A percentile compares a stretch with the other conserved stretches of the same genome.
Evolutionary conservation across 129 eudicot species (phyloP).

Genomic region (Flaveria linearis): DNA sequence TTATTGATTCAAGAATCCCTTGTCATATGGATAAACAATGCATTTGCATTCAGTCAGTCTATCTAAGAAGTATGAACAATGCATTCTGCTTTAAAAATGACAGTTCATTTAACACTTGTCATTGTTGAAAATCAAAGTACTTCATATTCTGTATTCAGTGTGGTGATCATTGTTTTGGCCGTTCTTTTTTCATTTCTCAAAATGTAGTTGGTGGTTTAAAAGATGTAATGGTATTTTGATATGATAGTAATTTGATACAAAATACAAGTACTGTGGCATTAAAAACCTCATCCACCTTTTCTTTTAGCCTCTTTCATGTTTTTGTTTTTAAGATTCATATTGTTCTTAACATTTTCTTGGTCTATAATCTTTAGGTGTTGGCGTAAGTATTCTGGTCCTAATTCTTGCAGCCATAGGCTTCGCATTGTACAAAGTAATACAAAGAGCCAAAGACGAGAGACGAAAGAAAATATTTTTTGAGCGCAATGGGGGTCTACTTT

Average conservation of each 20-base stretch:
- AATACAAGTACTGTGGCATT: background rate
- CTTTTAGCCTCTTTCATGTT: background rate
- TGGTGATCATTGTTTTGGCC: background rate
- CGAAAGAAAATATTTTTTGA: slow-evolving; percentile 35
- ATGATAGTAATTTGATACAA: no score
- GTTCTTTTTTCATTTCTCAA: background rate
- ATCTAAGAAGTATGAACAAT: background rate
- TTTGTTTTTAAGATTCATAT: background rate
- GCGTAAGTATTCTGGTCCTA: slow-evolving; percentile 28
- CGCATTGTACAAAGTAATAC: slow-evolving; percentile 9
- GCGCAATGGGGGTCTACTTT: slow-evolving; percentile 43
- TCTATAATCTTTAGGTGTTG: slow-evolving; percentile 29
- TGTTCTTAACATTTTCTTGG: slow-evolving; percentile 4
- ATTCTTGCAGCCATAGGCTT: slow-evolving; percentile 19
- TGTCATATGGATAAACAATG: background rate
- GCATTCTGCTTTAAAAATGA: background rate
- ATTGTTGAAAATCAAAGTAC: background rate
- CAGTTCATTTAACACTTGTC: background rate
- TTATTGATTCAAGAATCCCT: background rate
- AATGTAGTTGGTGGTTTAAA: background rate
- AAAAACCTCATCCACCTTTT: background rate
- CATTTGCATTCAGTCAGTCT: background rate
- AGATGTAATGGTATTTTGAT: no score
- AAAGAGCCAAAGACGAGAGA: slow-evolving; percentile 29
- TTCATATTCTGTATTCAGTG: background rate